Evolutionary conservation across 2,329 filamentous ascomycete genomes (phyloP).

Genomic region (Onygenales sp.): DNA sequence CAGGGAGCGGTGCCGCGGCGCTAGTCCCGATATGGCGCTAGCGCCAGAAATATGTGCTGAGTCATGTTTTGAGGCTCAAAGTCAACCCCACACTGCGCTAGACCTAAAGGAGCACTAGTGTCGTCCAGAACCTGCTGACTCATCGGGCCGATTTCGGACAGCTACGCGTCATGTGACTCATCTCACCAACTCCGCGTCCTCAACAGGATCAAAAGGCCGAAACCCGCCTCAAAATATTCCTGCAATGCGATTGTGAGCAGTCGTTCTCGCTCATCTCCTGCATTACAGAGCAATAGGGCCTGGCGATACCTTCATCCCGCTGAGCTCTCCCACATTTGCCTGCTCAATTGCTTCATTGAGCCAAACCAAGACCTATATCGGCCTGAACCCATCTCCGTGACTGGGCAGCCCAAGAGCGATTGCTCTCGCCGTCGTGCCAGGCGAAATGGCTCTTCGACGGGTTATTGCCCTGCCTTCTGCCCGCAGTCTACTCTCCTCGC

Average conservation of each 20-base stretch:
- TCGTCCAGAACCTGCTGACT: not conserved
- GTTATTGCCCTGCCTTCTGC: constrained; percentile 26
- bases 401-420: not conserved
- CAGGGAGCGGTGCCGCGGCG: not conserved
- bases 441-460: constrained; percentile 29
- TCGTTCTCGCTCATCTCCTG: not conserved
- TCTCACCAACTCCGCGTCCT: not conserved
- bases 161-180: constrained; percentile 7
- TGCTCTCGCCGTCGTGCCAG: not conserved
- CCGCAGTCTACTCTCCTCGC: constrained; percentile 5
- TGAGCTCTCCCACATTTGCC: not conserved
- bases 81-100: constrained; percentile 7
- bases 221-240: not conserved
- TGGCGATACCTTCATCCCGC: not conserved
- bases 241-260: not conserved
- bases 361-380: not conserved
- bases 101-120: constrained; percentile 6
- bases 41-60: not conserved
- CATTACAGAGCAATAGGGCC: not conserved
- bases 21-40: not conserved
- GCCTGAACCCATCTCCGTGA: not conserved
- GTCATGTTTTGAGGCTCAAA: not conserved
- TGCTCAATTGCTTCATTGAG: not conserved
- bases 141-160: constrained; percentile 5
- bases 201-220: not conserved